Conservation (phyloP, 1,284 basidiomycete species). For the Thelephora terrestris region DNA sequence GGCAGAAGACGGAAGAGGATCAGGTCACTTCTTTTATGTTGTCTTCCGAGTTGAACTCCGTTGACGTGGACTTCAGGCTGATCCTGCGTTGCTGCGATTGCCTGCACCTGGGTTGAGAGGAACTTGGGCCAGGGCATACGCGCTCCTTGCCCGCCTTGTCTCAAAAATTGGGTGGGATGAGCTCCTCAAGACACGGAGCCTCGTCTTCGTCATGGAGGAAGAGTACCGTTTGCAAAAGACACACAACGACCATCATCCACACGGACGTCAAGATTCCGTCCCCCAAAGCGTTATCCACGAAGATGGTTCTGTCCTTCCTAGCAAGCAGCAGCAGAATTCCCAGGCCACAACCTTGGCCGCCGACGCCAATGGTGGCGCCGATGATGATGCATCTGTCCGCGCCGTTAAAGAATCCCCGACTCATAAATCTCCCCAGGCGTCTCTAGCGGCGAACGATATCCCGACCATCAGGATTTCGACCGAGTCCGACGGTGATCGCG, state of each 20-base stretch:
- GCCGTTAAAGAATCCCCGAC: slow-evolving; percentile 27
- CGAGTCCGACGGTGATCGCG: slow-evolving; percentile 55
- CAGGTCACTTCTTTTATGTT: slow-evolving; percentile 39
- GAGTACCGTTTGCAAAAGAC: slow-evolving; percentile 90
- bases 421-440: slow-evolving; percentile 21
- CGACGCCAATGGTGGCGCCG: slow-evolving; percentile 27
- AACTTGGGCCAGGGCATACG: slow-evolving; percentile 93
- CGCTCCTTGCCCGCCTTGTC: slow-evolving; percentile 82
- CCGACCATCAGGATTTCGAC: slow-evolving; percentile 88
- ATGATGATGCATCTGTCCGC: slow-evolving; percentile 70
- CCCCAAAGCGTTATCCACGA: slow-evolving; percentile 38
- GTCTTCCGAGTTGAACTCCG: not conserved
- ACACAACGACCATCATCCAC: slow-evolving; percentile 40
- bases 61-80: slow-evolving; percentile 43
- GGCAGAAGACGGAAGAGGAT: slow-evolving; percentile 71
- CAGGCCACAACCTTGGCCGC: slow-evolving; percentile 19
- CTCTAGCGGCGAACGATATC: slow-evolving; percentile 34
- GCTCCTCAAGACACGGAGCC: slow-evolving; percentile 85
- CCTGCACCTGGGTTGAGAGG: slow-evolving; percentile 92
- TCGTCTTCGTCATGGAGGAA: slow-evolving; percentile 99
- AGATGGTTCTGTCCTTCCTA: slow-evolving; percentile 35
- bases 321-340: slow-evolving; percentile 15
- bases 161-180: slow-evolving; percentile 98
- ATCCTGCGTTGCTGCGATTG: slow-evolving; percentile 85
- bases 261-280: slow-evolving; percentile 10